Evolutionary conservation across 1,139 yeast species (phyloP), one percentile per base, ranked within the genome.

Genomic region (Wickerhamomyces sp.): DNA sequence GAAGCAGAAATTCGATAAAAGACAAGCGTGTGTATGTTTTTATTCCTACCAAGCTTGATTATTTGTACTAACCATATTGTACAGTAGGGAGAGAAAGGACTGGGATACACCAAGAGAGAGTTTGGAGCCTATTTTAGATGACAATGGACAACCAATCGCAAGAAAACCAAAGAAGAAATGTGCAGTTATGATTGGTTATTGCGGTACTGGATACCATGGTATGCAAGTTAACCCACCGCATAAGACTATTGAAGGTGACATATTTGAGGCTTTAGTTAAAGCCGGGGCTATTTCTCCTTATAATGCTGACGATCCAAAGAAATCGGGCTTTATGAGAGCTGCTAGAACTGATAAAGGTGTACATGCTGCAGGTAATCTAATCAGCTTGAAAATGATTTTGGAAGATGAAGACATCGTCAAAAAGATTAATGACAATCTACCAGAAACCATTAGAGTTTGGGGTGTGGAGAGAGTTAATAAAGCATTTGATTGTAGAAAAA

Each of bases 271-370:
- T 0, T 81, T 92, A 60, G 83, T 81, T 22, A 74, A 74, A 45
- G 92, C 96, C 1, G 97, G 97, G 15, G 97, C 96, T 7, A 77
- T 92, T 43, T 86, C 96, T 0, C 76, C 78, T 42, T 95, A 87
- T 55, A 92, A 92, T 62, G 79, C 96, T 4, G 82, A 80, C 46
- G 98, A 92, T 60, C 78, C 94, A 51, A 89, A 87, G 59, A 92
- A 92, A 59, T 81, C 82, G 41, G 90, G 94, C 0, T 86, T 94
- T 55, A 84, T 87, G 86, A 76, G 99, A 55, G 96, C 97, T 34
- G 98, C 98, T 4, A 74, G 98, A 63, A 92, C 99, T 5, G 99
- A 92, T 61, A 94, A 92, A 63, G 99, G 98, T 46, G 99, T 92
- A 14, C 99, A 92, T 63, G 98, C 99, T 20, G 97, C 97, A 5